phyloP scores from a whole-genome alignment of 1,284 basidiomycete genomes.

The Ganoderma sinense region DNA sequence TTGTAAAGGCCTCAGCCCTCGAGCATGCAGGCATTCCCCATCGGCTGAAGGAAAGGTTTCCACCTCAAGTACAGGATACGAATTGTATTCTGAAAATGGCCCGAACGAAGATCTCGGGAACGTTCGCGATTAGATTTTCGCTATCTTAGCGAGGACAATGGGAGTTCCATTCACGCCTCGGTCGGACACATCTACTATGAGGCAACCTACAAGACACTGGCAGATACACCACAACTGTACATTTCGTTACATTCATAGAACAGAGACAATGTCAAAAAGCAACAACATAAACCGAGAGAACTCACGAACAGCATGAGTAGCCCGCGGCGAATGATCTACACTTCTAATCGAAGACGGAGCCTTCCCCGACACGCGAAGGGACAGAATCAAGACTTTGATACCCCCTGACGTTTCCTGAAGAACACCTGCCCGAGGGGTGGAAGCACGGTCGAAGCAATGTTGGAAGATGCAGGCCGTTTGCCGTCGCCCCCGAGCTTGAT shows the following conservation, averaged over 20 bases:
- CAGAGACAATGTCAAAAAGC: background rate
- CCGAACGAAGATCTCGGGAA: no score
- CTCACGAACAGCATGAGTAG: background rate
- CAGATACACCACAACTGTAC: background rate
- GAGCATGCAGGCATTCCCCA: no score
- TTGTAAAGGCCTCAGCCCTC: no score
- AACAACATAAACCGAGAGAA: background rate
- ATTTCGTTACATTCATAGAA: background rate
- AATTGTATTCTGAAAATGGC: no score
- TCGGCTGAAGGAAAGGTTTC: no score
- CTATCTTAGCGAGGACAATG: no score
- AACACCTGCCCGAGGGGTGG: slow-evolving; percentile 10
- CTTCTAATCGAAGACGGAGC: no score
- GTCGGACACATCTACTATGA: no score
- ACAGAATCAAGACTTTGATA: background rate
- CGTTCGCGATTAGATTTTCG: no score
- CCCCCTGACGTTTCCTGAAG: slow-evolving; percentile 16
- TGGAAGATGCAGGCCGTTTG: slow-evolving; percentile 8
- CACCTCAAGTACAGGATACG: no score
- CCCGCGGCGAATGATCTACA: background rate
- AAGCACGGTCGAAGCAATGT: background rate
- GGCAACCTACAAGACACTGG: background rate
- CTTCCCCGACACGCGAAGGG: no score
- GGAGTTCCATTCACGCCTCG: no score
- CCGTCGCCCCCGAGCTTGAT: slow-evolving; percentile 19